Percentiles rank a stretch among this genome's conserved stretches.
Evolutionary conservation across 805 yeast genomes (phyloP).

Genomic region (Suhomyces sp.): DNA sequence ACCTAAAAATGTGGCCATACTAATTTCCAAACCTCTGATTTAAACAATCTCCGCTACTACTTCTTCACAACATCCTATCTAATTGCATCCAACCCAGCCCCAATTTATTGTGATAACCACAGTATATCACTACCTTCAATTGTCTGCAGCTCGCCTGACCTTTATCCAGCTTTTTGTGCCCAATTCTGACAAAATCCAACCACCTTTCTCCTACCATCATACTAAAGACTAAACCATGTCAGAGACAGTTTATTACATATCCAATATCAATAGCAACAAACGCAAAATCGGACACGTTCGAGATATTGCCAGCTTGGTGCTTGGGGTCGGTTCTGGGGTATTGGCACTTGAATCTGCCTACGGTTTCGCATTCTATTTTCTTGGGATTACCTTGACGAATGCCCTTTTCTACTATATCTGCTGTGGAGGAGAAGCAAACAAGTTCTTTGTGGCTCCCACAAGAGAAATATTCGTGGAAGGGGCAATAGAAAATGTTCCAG

Average conservation of each 20-base stretch:
- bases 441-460: conserved; percentile 27
- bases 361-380: conserved; percentile 37
- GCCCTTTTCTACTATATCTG: conserved; percentile 27
- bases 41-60: too few relatives aligned
- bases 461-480: conserved; percentile 36
- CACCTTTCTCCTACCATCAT: too few relatives aligned
- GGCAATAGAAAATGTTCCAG: conserved; percentile 33
- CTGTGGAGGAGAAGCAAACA: conserved; percentile 29
- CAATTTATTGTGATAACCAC: too few relatives aligned
- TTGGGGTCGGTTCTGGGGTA: conserved; percentile 43
- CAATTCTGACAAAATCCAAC: too few relatives aligned
- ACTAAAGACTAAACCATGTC: too few relatives aligned
- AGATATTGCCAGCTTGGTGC: conserved; percentile 36
- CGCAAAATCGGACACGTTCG: conserved; percentile 32
- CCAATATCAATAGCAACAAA: conserved; percentile 29
- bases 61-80: too few relatives aligned
- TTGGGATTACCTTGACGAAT: conserved; percentile 35
- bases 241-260: conserved; percentile 18
- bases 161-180: too few relatives aligned
- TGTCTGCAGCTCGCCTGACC: too few relatives aligned
- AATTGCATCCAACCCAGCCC: too few relatives aligned
- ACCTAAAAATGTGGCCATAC: too few relatives aligned
- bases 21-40: too few relatives aligned
- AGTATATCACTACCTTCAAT: too few relatives aligned
- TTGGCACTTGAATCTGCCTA: conserved; percentile 35